Percentiles rank a stretch among this genome's conserved stretches.
phyloP scores from a whole-genome alignment of 208 protist species.

The Acanthamoeba triangularis region DNA sequence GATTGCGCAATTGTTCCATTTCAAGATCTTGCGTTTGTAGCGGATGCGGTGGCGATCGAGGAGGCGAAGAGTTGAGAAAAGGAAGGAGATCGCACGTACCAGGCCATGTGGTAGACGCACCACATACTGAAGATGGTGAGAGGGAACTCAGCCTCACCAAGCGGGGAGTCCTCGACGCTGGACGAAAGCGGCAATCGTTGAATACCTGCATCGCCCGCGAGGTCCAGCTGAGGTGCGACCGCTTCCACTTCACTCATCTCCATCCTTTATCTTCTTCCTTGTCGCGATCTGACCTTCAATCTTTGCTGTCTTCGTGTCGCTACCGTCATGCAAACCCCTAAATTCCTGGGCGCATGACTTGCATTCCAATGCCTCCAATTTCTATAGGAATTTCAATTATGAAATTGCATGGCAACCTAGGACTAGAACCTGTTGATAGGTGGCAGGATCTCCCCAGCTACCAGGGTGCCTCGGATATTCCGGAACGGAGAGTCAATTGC shows the following conservation, averaged over 20 bases:
- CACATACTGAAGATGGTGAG: slow-evolving; percentile 71
- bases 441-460: too few relatives aligned
- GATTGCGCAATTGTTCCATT: too few relatives aligned
- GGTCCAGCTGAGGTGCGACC: background rate
- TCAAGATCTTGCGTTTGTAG: background rate
- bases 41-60: too few relatives aligned
- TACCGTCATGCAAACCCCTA: too few relatives aligned
- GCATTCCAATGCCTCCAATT: too few relatives aligned
- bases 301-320: background rate
- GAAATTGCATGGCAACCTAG: too few relatives aligned
- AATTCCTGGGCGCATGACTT: too few relatives aligned
- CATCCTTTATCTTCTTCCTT: background rate
- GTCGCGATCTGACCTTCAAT: background rate
- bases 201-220: background rate
- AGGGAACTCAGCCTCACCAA: slow-evolving; percentile 49
- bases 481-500: background rate
- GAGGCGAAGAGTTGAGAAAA: too few relatives aligned
- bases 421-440: too few relatives aligned
- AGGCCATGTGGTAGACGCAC: slow-evolving; percentile 71
- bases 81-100: too few relatives aligned
- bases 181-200: background rate
- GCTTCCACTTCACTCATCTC: background rate
- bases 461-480: too few relatives aligned
- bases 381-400: too few relatives aligned
- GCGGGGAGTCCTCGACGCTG: background rate